Conservation (phyloP, 2,329 filamentous ascomycete species). For the Calonectria pauciramosa region DNA sequence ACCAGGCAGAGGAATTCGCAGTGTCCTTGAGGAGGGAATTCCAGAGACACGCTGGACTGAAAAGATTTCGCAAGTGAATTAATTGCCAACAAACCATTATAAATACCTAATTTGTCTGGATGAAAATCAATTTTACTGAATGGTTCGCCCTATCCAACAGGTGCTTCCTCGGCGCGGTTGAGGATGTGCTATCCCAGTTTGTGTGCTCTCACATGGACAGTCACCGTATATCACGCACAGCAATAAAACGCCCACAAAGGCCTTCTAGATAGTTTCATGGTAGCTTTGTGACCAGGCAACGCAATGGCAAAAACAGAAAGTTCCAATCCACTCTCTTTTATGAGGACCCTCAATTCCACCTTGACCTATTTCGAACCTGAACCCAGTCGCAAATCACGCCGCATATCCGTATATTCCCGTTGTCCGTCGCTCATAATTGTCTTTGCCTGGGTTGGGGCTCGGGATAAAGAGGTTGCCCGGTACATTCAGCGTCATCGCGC, state of each 20-base stretch:
- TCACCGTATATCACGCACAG: neutral
- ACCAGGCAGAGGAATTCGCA: too few species aligned
- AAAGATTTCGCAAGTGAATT: neutral
- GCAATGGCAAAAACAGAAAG: neutral
- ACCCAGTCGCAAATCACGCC: neutral
- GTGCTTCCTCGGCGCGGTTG: neutral
- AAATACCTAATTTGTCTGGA: neutral
- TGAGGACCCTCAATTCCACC: neutral
- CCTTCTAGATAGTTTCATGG: neutral
- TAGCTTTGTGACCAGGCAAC: neutral
- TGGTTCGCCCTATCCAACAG: neutral
- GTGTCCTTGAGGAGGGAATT: neutral
- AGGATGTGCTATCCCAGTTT: neutral
- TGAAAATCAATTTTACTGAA: neutral
- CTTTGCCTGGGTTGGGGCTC: neutral
- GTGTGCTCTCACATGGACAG: neutral
- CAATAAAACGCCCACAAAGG: neutral
- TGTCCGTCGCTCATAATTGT: neutral
- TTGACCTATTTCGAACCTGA: neutral
- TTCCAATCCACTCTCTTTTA: neutral
- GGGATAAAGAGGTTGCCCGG: neutral
- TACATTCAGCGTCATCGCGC: neutral
- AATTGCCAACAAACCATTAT: neutral
- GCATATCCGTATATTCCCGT: neutral
- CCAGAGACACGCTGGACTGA: rapidly evolving